Evolutionary conservation across 2,329 filamentous ascomycete genomes (phyloP), one percentile per base, ranked within the genome.

Genomic region (Neopestalotiopsis sp.): DNA sequence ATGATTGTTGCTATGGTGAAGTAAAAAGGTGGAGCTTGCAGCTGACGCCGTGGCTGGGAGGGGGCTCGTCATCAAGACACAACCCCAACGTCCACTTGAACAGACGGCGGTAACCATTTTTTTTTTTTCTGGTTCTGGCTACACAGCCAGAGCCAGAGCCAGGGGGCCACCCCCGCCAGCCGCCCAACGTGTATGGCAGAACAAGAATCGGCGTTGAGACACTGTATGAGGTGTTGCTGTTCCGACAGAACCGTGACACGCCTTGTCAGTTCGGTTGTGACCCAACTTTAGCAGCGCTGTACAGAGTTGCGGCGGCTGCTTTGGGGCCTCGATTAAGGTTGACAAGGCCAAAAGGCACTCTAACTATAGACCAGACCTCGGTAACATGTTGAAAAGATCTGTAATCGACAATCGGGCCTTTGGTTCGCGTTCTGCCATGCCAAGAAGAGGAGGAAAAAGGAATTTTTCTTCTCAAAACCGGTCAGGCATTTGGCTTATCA

Each of bases 141-240:
- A 28, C 24, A 28, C 24, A 28, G 24, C 24, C 24, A 28, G 24
- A 28, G 24, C 24, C 24, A 4, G 24, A 28, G 24, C 24, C 24
- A 28, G 24, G n/a, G 45, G n/a, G 45, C n/a, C 17, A 52, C 45
- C 45, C n/a, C 14, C 5, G 45, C 45, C n/a, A 14, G 42, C 14
- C 45, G 24, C 45, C 45, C 45, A 52, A 52, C 45, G 45, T 52
- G 45, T 52, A 52, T 20, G 45, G 14, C 45, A 17, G 20, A 52
- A 52, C 45, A 52, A 52, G 45, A n/a, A 52, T n/a, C 14, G 45
- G 45, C 45, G 34, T 52, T n/a, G 45, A 52, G 45, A 52, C 45
- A 52, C 45, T 52, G 45, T 52, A 52, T 52, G 45, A 52, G 45
- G 45, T 52, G 45, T 52, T 52, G 45, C 45, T 52, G 45, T 52